A percentile compares a stretch with the other conserved stretches of the same genome.
These are phyloP conservation scores for Hyaloscypha variabilis DNA, from an alignment of 495 filamentous ascomycete genomes.

Conservation along the genomic window DNA sequence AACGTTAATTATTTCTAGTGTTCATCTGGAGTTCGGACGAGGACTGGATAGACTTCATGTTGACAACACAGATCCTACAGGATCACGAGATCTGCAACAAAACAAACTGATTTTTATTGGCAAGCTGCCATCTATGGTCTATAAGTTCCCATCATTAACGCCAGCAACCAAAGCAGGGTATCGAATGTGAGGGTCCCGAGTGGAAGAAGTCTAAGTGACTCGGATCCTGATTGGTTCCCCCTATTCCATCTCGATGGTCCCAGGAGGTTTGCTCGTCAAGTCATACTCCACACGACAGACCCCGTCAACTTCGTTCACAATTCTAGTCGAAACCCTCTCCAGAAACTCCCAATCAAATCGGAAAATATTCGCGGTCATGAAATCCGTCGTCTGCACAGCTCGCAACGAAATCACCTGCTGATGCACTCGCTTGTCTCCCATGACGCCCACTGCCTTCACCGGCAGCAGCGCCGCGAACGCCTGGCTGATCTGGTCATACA, in stretches of 20 bases:
- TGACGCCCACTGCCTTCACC: slow-evolving; percentile 73
- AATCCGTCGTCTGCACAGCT: slow-evolving; percentile 78
- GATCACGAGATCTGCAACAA: too few relatives aligned
- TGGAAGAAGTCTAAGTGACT: background rate
- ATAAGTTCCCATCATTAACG: background rate
- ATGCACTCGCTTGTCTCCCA: slow-evolving; percentile 74
- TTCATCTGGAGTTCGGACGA: background rate
- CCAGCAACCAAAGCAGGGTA: slow-evolving; percentile 1
- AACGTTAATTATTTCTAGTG: background rate
- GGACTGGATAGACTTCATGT: background rate
- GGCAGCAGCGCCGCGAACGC: slow-evolving; percentile 82
- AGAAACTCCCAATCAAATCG: slow-evolving; percentile 71
- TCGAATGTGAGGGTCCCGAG: background rate
- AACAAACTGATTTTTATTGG: too few relatives aligned
- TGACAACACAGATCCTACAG: background rate
- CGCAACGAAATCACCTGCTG: slow-evolving; percentile 62
- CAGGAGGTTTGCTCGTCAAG: slow-evolving; percentile 79
- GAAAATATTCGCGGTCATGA: slow-evolving; percentile 73
- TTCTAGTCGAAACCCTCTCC: slow-evolving; percentile 66
- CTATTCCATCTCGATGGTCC: slow-evolving; percentile 77
- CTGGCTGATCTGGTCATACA: slow-evolving; percentile 82
- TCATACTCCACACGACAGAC: slow-evolving; percentile 50
- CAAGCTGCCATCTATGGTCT: slow-evolving; percentile 19
- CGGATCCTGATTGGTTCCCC: background rate
- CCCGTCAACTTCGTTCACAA: slow-evolving; percentile 85